These are phyloP conservation scores for Sequoiadendron giganteum DNA, from an alignment of 75 land plant genomes.

Conservation along the genomic window DNA sequence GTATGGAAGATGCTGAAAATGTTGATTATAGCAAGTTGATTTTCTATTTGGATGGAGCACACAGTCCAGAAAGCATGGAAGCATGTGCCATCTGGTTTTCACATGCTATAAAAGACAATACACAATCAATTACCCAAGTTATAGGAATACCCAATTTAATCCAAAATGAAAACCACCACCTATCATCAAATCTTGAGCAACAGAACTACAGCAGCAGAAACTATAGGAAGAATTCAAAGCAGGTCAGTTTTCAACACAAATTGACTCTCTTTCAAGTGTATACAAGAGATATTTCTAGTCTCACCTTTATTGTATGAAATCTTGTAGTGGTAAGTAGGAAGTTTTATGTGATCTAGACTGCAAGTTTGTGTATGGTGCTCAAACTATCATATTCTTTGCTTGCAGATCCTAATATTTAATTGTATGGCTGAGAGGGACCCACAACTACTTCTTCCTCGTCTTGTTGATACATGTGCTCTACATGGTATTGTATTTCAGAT, in stretches of 20 bases:
- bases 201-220: not conserved
- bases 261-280: not conserved
- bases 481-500: constrained; percentile 54
- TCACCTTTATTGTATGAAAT: not conserved
- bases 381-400: not conserved
- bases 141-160: not conserved
- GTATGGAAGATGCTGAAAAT: not conserved
- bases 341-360: not conserved
- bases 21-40: constrained; percentile 39
- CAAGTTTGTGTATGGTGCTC: not conserved
- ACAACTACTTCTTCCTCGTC: constrained; percentile 66
- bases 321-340: not conserved
- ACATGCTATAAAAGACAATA: constrained; percentile 32
- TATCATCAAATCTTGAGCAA: constrained; percentile 2
- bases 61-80: constrained; percentile 99
- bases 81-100: constrained; percentile 94
- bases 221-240: constrained; percentile 8
- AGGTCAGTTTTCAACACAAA: not conserved
- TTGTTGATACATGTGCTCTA: constrained; percentile 59
- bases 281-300: not conserved
- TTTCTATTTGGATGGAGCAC: constrained; percentile 97
- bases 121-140: not conserved
- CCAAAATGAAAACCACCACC: not conserved
- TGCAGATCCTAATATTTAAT: constrained; percentile 88
- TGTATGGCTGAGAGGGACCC: constrained; percentile 98